Conservation (phyloP, 148 eudicot genomes). For the Nyssa sinensis region DNA sequence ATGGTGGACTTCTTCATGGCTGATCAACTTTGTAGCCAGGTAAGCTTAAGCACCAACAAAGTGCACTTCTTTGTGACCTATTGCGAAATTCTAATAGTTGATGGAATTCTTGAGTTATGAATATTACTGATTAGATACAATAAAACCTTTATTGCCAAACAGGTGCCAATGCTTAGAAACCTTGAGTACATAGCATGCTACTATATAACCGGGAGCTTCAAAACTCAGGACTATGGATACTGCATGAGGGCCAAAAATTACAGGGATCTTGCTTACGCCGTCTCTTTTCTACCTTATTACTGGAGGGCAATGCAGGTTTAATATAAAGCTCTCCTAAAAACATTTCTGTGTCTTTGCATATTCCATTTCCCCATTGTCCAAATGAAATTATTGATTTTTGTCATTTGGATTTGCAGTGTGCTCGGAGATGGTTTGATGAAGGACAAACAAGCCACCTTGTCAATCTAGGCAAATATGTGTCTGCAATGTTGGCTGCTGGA, state of each 20-base stretch:
- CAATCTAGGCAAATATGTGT: constrained; percentile 90
- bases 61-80: background rate
- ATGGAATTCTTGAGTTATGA: too few relatives aligned
- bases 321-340: background rate
- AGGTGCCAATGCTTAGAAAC: constrained; percentile 91
- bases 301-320: constrained; percentile 99
- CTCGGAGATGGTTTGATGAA: constrained; percentile 96
- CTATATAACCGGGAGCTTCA: constrained; percentile 91
- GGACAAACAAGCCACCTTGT: constrained; percentile 77
- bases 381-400: background rate
- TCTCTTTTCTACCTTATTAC: constrained; percentile 92
- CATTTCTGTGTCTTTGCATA: too few relatives aligned
- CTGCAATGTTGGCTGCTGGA: constrained; percentile 99
- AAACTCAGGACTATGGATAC: constrained; percentile 80
- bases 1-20: constrained; percentile 99
- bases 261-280: constrained; percentile 89
- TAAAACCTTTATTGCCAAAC: background rate
- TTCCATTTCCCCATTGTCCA: background rate
- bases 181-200: constrained; percentile 87
- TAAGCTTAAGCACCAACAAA: constrained; percentile 35
- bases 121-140: background rate
- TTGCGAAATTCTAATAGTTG: too few relatives aligned
- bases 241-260: constrained; percentile 67
- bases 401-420: constrained; percentile 55
- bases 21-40: constrained; percentile 99